Evolutionary conservation across 2,329 filamentous ascomycete species (phyloP), one percentile per base, ranked within the genome.

Genomic region (Aspergillus sp.): DNA sequence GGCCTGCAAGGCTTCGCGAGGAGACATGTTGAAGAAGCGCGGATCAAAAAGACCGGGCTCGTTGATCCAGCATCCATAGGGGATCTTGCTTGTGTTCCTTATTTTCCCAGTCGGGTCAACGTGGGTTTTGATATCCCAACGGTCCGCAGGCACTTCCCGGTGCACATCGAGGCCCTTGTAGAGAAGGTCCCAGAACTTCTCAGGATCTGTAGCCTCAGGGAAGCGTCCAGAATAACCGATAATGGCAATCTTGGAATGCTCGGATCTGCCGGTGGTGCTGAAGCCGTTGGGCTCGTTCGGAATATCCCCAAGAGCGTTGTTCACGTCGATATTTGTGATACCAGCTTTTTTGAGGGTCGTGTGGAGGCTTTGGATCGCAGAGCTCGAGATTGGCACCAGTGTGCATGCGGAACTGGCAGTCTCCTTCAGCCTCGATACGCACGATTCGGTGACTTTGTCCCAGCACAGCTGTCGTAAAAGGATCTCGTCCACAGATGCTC

Each of bases 11-110:
- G 85, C 85, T 65, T 88, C 85, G 54, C 83, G 79, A 3, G 84
- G 84, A 30, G 84, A 87, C 81, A 89, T 88, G 65, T 86, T 86
- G 76, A 88, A 88, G 69, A 89, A 88, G 1, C 80, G 76, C 12
- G 83, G 79, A 58, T 89, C 85, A 59, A 88, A 88, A 43, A 83
- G 70, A 43, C 83, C 83, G 0, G 84, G 85, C 50, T 86, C 77
- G 53, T 87, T 79, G 51, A 86, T 77, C 65, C 81, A 88, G 69
- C 83, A 86, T 5, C 85, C 85, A 57, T 80, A 86, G 1, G 82
- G 82, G 1, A 83, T 86, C 65, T 85, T 81, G 47, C 79, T 84
- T 53, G 84, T 86, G 72, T 88, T 88, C 62, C 81, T 81, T 22
- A 73, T 74, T 66, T 86, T 86, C 19, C 83, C 84, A 6, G 81